A percentile compares a stretch with the other conserved stretches of the same genome.
Evolutionary conservation across 2,329 filamentous ascomycete genomes (phyloP).

Genomic region (Pseudogymnoascus sp.): DNA sequence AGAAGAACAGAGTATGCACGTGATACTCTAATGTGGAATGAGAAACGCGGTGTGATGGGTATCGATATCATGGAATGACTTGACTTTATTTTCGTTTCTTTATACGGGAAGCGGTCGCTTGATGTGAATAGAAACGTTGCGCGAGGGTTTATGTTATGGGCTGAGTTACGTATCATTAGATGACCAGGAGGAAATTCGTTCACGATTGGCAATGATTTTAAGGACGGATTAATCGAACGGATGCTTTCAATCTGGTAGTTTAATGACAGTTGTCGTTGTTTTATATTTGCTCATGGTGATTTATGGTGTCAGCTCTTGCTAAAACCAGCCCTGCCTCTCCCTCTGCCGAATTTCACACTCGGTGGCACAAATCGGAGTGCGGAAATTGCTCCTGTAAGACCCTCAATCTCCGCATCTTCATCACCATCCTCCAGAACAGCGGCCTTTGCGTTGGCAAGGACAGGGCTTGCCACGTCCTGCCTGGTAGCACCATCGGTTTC

Average conservation of each 20-base stretch:
- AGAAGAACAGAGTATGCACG: background rate
- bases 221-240: conserved; percentile 6
- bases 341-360: conserved; percentile 55
- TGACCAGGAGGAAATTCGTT: conserved; percentile 3
- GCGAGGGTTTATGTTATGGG: conserved; percentile 4
- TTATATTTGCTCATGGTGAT: background rate
- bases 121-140: conserved; percentile 8
- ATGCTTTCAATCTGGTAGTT: conserved; percentile 6
- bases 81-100: conserved; percentile 6
- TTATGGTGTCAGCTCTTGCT: conserved; percentile 16
- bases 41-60: background rate
- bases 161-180: conserved; percentile 9
- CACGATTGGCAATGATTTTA: conserved; percentile 6
- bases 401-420: conserved; percentile 47
- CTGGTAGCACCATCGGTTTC: conserved; percentile 17
- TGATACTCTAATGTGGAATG: conserved; percentile 8
- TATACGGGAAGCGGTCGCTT: conserved; percentile 9
- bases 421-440: conserved; percentile 7
- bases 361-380: conserved; percentile 63
- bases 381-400: conserved; percentile 61
- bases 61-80: conserved; percentile 9
- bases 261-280: conserved; percentile 1
- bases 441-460: conserved; percentile 17
- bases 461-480: conserved; percentile 15
- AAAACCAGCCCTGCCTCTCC: conserved; percentile 26